Evolutionary conservation across 1,139 yeast genomes (phyloP).

Genomic region (Hansenula lynferdii): DNA sequence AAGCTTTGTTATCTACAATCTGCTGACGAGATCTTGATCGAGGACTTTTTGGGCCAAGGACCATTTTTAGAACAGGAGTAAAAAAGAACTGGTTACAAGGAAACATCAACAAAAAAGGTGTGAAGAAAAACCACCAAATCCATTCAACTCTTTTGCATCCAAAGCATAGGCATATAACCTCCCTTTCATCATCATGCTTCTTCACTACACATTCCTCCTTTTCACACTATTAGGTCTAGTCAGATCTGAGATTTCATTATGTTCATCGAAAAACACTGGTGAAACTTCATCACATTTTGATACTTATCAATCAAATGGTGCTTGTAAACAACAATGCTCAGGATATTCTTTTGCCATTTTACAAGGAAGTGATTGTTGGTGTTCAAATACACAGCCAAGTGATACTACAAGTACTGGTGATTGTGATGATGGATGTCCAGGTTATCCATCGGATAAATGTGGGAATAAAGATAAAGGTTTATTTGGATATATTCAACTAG

Average conservation of each 20-base stretch:
- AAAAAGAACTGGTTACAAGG: too few relatives aligned
- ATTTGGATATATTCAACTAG: conserved; percentile 39
- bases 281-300: conserved; percentile 6
- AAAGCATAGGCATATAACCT: too few relatives aligned
- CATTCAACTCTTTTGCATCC: too few relatives aligned
- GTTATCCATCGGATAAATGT: conserved; percentile 40
- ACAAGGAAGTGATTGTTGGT: conserved; percentile 28
- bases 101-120: too few relatives aligned
- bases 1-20: too few relatives aligned
- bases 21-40: too few relatives aligned
- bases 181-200: too few relatives aligned
- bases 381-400: conserved; percentile 25
- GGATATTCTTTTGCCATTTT: conserved; percentile 26
- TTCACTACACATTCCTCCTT: too few relatives aligned
- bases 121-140: too few relatives aligned
- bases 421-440: conserved; percentile 28
- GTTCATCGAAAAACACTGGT: conserved; percentile 29
- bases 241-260: conserved; percentile 8
- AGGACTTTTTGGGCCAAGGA: too few relatives aligned
- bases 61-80: too few relatives aligned
- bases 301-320: conserved; percentile 26
- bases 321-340: conserved; percentile 24
- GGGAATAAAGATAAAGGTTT: conserved; percentile 32
- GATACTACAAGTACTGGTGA: conserved; percentile 11
- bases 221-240: too few relatives aligned